Evolutionary conservation across 345 rosid species (phyloP), one percentile per base, ranked within the genome.

Genomic region (Excoecaria cochinchinensis): DNA sequence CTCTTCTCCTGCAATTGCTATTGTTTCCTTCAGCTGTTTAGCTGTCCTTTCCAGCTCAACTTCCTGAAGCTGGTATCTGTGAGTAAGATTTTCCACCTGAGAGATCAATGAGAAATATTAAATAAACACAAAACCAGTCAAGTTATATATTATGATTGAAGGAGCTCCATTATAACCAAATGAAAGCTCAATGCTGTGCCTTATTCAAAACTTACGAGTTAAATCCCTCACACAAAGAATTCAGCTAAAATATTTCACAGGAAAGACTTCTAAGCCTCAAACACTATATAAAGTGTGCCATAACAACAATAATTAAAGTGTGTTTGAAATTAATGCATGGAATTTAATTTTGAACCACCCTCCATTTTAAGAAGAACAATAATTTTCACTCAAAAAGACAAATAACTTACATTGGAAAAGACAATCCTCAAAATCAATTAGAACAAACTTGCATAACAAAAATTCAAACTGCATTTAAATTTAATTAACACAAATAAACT

Each of bases 21-120:
- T 83, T 44, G 97, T 94, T 85, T 96, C 99, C 78, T 90, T 89
- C 77, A 96, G 88, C 75, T 90, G 94, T 79, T 92, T 93, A 69
- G 93, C 84, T 75, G 91, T 89, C 85, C 91, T 90, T 85, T 96
- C 97, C 78, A 96, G 87, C 81, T 96, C 98, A 82, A 78, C 77
- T 78, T 96, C 99, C 84, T 96, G 99, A 58, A 88, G 84, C 74
- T 90, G 97, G 53, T 94, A 80, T 85, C 91, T 91, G 57, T 87
- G 85, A 67, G 90, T 87, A 74, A 95, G 98, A 89, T 31, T 89
- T 76, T 95, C 97, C 78, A 93, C 97, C 99, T 95, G 81, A 74
- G 62, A 75, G 66, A 78, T 67, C 67, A 17, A 74, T 73, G 4
- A 86, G 78, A 73, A 48, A 75, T 72, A 64, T 59, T 17, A 46